These are phyloP conservation scores for Thymus quinquecostatus DNA, from an alignment of 257 asterid genomes.

Conservation along the genomic window DNA sequence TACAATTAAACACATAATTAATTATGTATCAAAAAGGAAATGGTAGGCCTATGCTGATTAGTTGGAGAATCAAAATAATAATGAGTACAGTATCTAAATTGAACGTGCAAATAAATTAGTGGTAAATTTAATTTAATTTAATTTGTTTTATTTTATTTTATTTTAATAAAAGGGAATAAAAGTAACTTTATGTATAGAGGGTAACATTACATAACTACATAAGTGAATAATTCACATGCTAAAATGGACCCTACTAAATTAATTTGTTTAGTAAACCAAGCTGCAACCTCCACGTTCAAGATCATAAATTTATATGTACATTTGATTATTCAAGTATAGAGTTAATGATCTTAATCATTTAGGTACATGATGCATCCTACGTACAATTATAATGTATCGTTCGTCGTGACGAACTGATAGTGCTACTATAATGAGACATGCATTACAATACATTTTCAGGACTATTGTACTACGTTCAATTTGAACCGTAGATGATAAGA, in stretches of 20 bases:
- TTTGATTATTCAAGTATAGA: not conserved
- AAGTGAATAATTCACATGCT: not conserved
- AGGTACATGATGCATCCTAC: not conserved
- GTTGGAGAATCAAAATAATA: not conserved
- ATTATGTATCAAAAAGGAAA: not conserved
- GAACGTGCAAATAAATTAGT: slow-evolving; percentile 1
- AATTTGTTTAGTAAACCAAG: slow-evolving; percentile 1
- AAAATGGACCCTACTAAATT: not conserved
- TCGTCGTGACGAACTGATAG: too few species aligned
- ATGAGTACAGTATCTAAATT: not conserved
- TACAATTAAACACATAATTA: not conserved
- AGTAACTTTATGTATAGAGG: not conserved
- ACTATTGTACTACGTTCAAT: too few species aligned
- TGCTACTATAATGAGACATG: too few species aligned
- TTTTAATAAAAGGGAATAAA: too few species aligned
- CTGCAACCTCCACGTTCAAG: slow-evolving; percentile 10
- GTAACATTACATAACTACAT: not conserved
- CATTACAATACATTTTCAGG: too few species aligned
- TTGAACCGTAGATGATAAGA: too few species aligned
- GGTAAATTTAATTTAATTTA: too few species aligned
- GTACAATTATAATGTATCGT: too few species aligned
- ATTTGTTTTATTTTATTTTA: too few species aligned
- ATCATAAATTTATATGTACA: not conserved
- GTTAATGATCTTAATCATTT: not conserved
- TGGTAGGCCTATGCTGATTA: not conserved